Percentiles rank a stretch among this genome's conserved stretches.
These are phyloP conservation scores for Protomyces gravidus DNA, from an alignment of 1,139 yeast species.

Conservation along the genomic window DNA sequence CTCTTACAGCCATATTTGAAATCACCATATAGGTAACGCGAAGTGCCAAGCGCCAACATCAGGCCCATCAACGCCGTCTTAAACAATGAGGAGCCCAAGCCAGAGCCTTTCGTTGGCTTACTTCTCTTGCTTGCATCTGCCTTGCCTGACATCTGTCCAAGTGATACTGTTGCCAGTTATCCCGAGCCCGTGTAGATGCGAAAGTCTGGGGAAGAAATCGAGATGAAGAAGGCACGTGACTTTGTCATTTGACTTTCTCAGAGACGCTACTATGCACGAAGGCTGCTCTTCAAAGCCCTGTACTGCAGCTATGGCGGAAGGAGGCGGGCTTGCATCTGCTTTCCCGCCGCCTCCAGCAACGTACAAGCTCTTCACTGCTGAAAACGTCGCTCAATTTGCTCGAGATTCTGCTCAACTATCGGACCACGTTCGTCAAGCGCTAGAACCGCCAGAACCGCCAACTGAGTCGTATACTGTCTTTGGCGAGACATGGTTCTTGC, in stretches of 20 bases:
- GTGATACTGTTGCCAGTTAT: no score
- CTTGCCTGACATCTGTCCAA: neutral
- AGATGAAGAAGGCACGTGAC: no score
- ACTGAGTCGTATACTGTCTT: constrained; percentile 61
- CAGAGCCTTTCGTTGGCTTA: neutral
- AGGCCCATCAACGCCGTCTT: neutral
- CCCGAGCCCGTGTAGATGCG: no score
- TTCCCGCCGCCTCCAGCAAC: constrained; percentile 87
- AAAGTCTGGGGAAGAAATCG: neutral
- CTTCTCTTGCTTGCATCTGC: neutral
- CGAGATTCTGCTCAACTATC: constrained; percentile 29
- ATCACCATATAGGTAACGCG: neutral
- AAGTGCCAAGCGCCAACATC: neutral
- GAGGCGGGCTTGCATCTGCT: constrained; percentile 51
- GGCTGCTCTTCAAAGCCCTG: no score
- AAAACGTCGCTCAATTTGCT: constrained; percentile 42
- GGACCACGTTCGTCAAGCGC: constrained; percentile 46
- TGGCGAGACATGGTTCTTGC: constrained; percentile 72
- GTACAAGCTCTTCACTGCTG: constrained; percentile 61
- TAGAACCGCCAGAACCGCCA: constrained; percentile 66
- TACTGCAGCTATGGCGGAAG: constrained; percentile 33
- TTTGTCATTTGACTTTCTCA: no score
- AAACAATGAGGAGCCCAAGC: neutral
- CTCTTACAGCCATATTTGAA: constrained; percentile 1
- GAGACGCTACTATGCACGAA: no score